phyloP scores from a whole-genome alignment of 78 protist genomes.

The Dictyostelium firmibasis region DNA sequence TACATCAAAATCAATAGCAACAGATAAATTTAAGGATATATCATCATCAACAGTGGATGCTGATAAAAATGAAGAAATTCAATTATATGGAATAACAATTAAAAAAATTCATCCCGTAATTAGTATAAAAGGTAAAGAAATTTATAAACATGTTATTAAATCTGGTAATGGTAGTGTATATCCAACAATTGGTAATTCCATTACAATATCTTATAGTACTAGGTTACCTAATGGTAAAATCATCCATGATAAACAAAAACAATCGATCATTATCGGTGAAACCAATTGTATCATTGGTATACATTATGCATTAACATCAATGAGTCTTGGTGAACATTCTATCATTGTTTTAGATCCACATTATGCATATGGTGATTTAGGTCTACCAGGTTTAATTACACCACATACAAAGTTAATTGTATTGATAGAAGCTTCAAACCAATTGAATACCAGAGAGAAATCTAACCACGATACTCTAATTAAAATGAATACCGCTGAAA shows the following conservation, averaged over 20 bases:
- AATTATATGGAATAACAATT: background rate
- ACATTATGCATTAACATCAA: background rate
- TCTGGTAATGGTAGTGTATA: background rate
- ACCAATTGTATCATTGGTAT: background rate
- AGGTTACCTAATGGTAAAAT: background rate
- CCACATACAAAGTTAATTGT: background rate
- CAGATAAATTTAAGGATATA: background rate
- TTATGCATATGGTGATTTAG: constrained; percentile 7
- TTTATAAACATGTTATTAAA: background rate
- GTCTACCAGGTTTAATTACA: background rate
- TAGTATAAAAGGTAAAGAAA: background rate
- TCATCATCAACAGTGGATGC: background rate
- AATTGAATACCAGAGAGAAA: background rate
- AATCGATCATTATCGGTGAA: background rate
- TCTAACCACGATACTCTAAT: background rate
- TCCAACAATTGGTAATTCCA: background rate
- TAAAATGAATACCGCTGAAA: background rate
- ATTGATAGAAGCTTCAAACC: background rate
- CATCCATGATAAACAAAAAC: background rate
- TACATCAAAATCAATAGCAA: background rate
- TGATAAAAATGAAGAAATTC: background rate
- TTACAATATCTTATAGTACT: background rate
- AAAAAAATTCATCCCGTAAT: background rate
- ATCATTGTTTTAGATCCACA: background rate
- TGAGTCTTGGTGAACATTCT: constrained; percentile 1